These are phyloP conservation scores for Dipodascopsis uninucleata DNA, from an alignment of 805 yeast species.

Conservation along the genomic window DNA sequence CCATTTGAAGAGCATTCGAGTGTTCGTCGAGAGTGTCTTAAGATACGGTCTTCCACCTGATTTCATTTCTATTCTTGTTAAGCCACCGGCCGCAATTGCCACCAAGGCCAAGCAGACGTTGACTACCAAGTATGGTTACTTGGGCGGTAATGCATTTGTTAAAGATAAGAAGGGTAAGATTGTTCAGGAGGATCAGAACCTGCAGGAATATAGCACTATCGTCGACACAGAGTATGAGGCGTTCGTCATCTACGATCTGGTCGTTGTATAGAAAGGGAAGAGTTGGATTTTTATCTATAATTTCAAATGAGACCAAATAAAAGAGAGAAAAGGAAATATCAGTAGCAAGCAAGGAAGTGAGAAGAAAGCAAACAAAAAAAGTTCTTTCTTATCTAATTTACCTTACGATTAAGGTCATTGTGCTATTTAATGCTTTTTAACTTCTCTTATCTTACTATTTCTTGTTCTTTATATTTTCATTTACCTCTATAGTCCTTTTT, in stretches of 20 bases:
- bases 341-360: no score
- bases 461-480: no score
- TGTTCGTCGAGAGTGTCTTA: conserved; percentile 87
- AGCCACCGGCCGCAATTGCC: conserved; percentile 42
- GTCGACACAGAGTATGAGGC: conserved; percentile 97
- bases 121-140: conserved; percentile 72
- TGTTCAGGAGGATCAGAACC: conserved; percentile 54
- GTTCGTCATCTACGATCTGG: conserved; percentile 74
- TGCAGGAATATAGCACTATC: conserved; percentile 84
- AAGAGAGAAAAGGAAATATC: no score
- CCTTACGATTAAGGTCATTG: no score
- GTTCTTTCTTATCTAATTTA: no score
- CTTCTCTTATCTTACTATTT: no score
- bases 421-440: no score
- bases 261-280: conserved; percentile 11
- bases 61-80: conserved; percentile 53
- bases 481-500: no score
- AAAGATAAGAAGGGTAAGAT: conserved; percentile 64
- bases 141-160: conserved; percentile 85
- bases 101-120: conserved; percentile 66
- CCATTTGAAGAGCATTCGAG: conserved; percentile 81
- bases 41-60: conserved; percentile 97
- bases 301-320: no score
- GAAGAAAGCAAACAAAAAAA: no score
- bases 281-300: neutral